Conservation (phyloP, 352 stramenopile genomes). For the Pythium oligandrum region DNA sequence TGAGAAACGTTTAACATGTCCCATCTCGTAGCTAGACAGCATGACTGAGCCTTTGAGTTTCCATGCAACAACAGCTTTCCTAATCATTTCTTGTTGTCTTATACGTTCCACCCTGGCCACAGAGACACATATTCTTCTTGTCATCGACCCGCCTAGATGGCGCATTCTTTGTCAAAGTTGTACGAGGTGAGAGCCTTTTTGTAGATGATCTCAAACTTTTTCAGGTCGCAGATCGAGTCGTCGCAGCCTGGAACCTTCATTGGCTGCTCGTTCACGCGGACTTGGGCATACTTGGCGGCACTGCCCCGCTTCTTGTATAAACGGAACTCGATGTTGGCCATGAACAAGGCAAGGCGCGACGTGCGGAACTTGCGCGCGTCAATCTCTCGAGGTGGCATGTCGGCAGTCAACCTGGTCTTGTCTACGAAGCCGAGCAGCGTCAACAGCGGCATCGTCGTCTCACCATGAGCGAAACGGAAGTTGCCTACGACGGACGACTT, state of each 20-base stretch:
- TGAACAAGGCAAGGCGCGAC: constrained; percentile 12
- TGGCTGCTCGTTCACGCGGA: constrained; percentile 23
- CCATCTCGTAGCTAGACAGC: no score
- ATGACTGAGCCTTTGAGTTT: no score
- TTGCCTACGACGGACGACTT: constrained; percentile 16
- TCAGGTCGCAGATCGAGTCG: constrained; percentile 3
- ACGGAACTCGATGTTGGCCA: constrained; percentile 21
- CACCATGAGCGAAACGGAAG: constrained; percentile 21
- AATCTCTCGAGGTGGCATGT: constrained; percentile 1
- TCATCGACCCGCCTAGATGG: no score
- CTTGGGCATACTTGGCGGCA: constrained; percentile 16
- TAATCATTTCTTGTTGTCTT: no score
- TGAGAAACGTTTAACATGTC: no score
- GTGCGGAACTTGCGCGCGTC: constrained; percentile 13
- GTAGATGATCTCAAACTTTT: no score
- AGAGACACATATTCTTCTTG: no score
- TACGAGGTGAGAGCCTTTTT: no score
- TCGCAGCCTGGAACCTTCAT: constrained; percentile 17
- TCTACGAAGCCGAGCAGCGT: constrained; percentile 21
- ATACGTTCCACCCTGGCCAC: no score
- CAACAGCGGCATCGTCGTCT: constrained; percentile 20
- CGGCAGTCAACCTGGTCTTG: constrained; percentile 9
- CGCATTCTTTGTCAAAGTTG: no score
- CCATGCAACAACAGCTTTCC: no score
- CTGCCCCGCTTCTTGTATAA: constrained; percentile 11